Conservation (phyloP, 2,329 filamentous ascomycete species). For the Microcyclosporella mali region DNA sequence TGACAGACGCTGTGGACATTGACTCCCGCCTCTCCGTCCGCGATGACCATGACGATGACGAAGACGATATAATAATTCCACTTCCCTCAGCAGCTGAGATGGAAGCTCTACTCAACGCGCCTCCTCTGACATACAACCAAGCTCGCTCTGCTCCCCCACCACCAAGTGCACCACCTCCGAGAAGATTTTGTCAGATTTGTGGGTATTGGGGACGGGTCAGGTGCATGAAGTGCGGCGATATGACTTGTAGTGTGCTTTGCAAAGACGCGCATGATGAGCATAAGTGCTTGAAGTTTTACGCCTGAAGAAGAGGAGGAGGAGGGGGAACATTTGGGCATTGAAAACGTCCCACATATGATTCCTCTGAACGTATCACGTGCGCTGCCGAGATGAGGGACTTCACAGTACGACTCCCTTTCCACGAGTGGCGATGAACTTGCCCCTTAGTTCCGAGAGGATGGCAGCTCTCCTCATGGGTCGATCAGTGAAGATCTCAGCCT, state of each 20-base stretch:
- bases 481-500: too few relatives aligned
- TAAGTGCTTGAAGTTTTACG: conserved; percentile 53
- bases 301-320: conserved; percentile 17
- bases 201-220: conserved; percentile 74
- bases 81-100: conserved; percentile 47
- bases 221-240: conserved; percentile 71
- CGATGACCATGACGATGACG: conserved; percentile 33
- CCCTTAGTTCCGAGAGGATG: too few relatives aligned
- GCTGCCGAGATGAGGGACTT: too few relatives aligned
- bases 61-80: conserved; percentile 36
- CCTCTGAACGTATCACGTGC: too few relatives aligned
- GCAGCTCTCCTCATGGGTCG: too few relatives aligned
- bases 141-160: conserved; percentile 44
- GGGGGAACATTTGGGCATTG: background rate
- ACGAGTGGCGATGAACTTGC: too few relatives aligned
- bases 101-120: conserved; percentile 55
- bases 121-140: conserved; percentile 63
- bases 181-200: conserved; percentile 70
- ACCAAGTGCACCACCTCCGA: conserved; percentile 43
- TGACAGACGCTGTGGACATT: conserved; percentile 39
- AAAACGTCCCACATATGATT: too few relatives aligned
- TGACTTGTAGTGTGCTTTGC: conserved; percentile 72
- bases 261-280: conserved; percentile 66
- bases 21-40: too few relatives aligned
- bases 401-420: too few relatives aligned